A percentile compares a stretch with the other conserved stretches of the same genome.
Conservation (phyloP, 2,329 filamentous ascomycete species). For the Tolypocladium inflatum region DNA sequence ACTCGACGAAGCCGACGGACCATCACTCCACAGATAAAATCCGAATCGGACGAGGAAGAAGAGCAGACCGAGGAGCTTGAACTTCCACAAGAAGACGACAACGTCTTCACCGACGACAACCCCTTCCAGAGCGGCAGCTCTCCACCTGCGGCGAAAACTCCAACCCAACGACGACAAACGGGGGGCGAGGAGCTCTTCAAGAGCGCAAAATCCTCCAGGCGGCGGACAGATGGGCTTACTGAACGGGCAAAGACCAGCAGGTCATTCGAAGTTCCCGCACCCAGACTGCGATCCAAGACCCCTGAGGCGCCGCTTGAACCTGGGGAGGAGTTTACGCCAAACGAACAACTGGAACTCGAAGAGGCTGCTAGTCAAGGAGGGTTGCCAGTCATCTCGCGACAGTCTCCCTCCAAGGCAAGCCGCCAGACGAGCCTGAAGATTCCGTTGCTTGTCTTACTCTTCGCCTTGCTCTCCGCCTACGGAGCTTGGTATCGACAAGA, state of each 20-base stretch:
- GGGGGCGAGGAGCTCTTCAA: conserved; percentile 30
- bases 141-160: conserved; percentile 41
- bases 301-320: conserved; percentile 43
- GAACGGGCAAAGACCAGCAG: conserved; percentile 30
- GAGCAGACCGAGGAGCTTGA: conserved; percentile 22
- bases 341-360: conserved; percentile 73
- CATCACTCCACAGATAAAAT: conserved; percentile 42
- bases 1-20: conserved; percentile 42
- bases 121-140: conserved; percentile 86
- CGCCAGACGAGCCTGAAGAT: conserved; percentile 44
- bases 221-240: conserved; percentile 28
- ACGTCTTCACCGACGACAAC: conserved; percentile 79
- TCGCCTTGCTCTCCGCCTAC: conserved; percentile 63
- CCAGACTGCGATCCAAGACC: conserved; percentile 23
- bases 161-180: conserved; percentile 41
- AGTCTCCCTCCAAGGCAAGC: conserved; percentile 23
- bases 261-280: conserved; percentile 46
- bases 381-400: conserved; percentile 31
- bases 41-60: conserved; percentile 40
- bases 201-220: conserved; percentile 33
- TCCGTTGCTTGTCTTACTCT: conserved; percentile 61
- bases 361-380: conserved; percentile 53
- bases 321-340: conserved; percentile 89
- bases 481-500: conserved; percentile 84
- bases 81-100: conserved; percentile 18